Evolutionary conservation across 352 stramenopile genomes (phyloP).

Genomic region (Phytopythium delawarense): DNA sequence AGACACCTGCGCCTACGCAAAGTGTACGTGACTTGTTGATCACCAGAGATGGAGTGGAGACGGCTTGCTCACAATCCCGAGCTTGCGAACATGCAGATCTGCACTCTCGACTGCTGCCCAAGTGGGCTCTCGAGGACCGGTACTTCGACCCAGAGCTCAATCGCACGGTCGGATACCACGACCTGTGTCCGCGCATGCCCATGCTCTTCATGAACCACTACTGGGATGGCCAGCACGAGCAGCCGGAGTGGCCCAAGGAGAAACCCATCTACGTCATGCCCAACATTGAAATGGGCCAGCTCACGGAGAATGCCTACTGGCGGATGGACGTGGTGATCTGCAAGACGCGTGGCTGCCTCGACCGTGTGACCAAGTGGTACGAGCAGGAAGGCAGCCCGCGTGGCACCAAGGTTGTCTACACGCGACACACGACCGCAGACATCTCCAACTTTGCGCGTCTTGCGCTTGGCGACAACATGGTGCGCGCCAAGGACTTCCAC

Average conservation of each 20-base stretch:
- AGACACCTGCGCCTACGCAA: slow-evolving; percentile 39
- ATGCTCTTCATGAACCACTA: slow-evolving; percentile 65
- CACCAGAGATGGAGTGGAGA: not conserved
- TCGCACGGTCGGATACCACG: slow-evolving; percentile 38
- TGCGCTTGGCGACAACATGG: slow-evolving; percentile 12
- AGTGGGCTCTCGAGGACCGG: slow-evolving; percentile 23
- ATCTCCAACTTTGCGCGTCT: slow-evolving; percentile 19
- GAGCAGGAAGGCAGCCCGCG: slow-evolving; percentile 37
- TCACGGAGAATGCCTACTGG: slow-evolving; percentile 42
- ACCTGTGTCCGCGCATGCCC: slow-evolving; percentile 43
- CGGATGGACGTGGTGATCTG: slow-evolving; percentile 47
- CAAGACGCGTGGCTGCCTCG: slow-evolving; percentile 46
- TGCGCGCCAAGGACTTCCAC: slow-evolving; percentile 32
- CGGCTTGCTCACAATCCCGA: no score
- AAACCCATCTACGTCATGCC: slow-evolving; percentile 49
- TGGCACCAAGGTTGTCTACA: slow-evolving; percentile 34
- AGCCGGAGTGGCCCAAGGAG: slow-evolving; percentile 17
- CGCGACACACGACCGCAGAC: slow-evolving; percentile 45
- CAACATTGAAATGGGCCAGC: slow-evolving; percentile 55
- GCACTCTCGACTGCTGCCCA: slow-evolving; percentile 24
- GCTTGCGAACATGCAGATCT: slow-evolving; percentile 17
- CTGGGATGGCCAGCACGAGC: slow-evolving; percentile 23
- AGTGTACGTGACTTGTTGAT: slow-evolving; percentile 20
- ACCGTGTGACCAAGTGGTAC: slow-evolving; percentile 40
- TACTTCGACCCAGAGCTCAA: slow-evolving; percentile 19